Evolutionary conservation across 2,329 filamentous ascomycete genomes (phyloP).

Genomic region (Colletotrichum acutatum): DNA sequence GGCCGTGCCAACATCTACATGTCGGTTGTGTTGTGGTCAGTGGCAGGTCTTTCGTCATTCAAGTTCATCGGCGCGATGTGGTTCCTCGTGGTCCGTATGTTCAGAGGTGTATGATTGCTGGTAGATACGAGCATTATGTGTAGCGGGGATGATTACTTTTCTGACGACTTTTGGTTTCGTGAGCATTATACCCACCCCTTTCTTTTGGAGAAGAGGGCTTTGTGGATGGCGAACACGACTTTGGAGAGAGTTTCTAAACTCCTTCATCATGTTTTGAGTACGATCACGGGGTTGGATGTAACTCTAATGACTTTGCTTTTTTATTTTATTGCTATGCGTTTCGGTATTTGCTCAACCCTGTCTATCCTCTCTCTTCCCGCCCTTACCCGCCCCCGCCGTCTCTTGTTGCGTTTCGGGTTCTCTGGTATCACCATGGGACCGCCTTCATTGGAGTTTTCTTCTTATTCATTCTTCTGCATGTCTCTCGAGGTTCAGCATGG

Average conservation of each 20-base stretch:
- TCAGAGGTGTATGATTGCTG: conserved; percentile 71
- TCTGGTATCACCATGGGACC: conserved; percentile 26
- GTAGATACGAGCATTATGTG: neutral
- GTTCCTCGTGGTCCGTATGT: conserved; percentile 92
- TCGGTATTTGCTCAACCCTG: conserved; percentile 7
- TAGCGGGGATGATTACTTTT: neutral
- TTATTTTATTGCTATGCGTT: conserved; percentile 3
- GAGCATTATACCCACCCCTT: conserved; percentile 34
- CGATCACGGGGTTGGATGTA: conserved; percentile 24
- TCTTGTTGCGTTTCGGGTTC: conserved; percentile 13
- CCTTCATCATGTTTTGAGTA: conserved; percentile 34
- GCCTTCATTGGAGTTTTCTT: conserved; percentile 8
- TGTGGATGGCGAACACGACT: conserved; percentile 34
- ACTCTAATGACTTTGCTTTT: conserved; percentile 29
- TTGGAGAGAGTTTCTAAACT: conserved; percentile 16
- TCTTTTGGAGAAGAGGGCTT: conserved; percentile 5
- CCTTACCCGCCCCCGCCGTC: neutral
- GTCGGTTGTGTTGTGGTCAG: conserved; percentile 87
- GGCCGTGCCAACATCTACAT: conserved; percentile 83
- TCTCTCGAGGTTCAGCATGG: neutral
- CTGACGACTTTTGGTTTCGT: conserved; percentile 6
- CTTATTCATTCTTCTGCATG: conserved; percentile 8
- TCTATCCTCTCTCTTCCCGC: neutral
- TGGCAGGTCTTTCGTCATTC: conserved; percentile 84
- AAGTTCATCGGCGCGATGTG: conserved; percentile 89